phyloP scores from a whole-genome alignment of 371 early-diverging fungal species.

The Quaeritorhiza haematococci region DNA sequence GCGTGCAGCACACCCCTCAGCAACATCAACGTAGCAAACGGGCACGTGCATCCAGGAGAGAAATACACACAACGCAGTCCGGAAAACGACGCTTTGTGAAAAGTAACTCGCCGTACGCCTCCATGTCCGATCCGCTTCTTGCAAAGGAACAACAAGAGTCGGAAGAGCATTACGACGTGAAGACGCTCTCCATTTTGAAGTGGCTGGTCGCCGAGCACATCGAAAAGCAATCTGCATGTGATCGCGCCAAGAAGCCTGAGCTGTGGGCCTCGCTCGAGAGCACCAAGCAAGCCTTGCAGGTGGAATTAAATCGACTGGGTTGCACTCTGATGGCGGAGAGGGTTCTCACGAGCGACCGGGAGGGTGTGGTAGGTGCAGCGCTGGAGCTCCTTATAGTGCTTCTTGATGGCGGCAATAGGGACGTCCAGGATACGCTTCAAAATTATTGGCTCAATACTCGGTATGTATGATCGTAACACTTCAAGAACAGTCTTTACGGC shows the following conservation, averaged over 20 bases:
- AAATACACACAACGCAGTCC: too few species aligned
- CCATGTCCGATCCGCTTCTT: too few species aligned
- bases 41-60: too few species aligned
- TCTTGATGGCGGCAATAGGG: slow-evolving; percentile 53
- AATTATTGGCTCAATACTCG: slow-evolving; percentile 42
- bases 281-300: slow-evolving; percentile 35
- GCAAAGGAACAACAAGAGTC: too few species aligned
- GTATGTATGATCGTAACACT: slow-evolving; percentile 1
- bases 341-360: slow-evolving; percentile 40
- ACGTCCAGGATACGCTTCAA: slow-evolving; percentile 43
- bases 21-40: too few species aligned
- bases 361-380: slow-evolving; percentile 36
- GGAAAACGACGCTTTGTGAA: too few species aligned
- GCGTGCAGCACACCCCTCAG: too few species aligned
- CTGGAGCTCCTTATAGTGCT: slow-evolving; percentile 42
- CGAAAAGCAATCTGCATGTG: slow-evolving; percentile 4
- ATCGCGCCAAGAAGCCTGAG: slow-evolving; percentile 18
- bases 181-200: slow-evolving; percentile 25
- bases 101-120: too few species aligned
- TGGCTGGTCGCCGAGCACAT: slow-evolving; percentile 16
- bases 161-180: slow-evolving; percentile 22
- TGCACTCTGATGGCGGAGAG: slow-evolving; percentile 51
- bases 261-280: slow-evolving; percentile 30
- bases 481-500: background rate
- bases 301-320: slow-evolving; percentile 43